Percentiles rank a stretch among this genome's conserved stretches.
Conservation (phyloP, 108 stramenopile genomes). For the Licmophora abbreviata region DNA sequence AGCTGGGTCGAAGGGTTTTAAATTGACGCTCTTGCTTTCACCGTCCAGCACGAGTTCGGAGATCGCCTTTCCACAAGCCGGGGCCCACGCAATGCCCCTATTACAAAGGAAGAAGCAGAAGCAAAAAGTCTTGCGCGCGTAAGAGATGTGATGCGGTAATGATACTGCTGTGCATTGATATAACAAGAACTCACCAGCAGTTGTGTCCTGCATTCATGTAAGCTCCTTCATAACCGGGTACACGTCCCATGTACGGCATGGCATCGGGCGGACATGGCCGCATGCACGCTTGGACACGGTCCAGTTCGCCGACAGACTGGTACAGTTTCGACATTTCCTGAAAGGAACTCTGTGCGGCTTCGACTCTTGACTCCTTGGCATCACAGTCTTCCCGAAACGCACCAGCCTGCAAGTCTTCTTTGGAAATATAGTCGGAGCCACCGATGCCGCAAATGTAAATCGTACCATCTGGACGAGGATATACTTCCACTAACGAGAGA, state of each 20-base stretch:
- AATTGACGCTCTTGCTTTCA: conserved; percentile 29
- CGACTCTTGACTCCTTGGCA: conserved; percentile 75
- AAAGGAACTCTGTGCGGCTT: conserved; percentile 69
- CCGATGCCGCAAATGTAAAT: conserved; percentile 97
- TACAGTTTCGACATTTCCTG: conserved; percentile 61
- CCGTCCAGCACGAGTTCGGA: conserved; percentile 87
- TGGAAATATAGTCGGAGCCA: conserved; percentile 86
- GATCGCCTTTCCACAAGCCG: conserved; percentile 82
- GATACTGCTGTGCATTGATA: no score
- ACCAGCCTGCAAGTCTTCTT: conserved; percentile 71
- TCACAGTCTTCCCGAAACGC: conserved; percentile 57
- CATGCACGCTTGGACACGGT: conserved; percentile 49
- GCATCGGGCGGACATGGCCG: conserved; percentile 86
- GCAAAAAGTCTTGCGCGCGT: background rate
- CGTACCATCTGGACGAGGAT: conserved; percentile 74
- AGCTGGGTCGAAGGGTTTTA: conserved; percentile 66
- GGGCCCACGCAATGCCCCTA: conserved; percentile 91
- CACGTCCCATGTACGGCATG: conserved; percentile 83
- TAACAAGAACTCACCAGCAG: conserved; percentile 87
- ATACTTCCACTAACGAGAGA: conserved; percentile 59
- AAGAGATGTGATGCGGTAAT: background rate
- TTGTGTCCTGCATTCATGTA: conserved; percentile 94
- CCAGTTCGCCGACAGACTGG: conserved; percentile 45
- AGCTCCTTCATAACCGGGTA: conserved; percentile 75
- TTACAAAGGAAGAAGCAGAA: background rate